Base-by-base conservation (phyloP, 108 stramenopile species). In the Fistulifera solaris region DNA sequence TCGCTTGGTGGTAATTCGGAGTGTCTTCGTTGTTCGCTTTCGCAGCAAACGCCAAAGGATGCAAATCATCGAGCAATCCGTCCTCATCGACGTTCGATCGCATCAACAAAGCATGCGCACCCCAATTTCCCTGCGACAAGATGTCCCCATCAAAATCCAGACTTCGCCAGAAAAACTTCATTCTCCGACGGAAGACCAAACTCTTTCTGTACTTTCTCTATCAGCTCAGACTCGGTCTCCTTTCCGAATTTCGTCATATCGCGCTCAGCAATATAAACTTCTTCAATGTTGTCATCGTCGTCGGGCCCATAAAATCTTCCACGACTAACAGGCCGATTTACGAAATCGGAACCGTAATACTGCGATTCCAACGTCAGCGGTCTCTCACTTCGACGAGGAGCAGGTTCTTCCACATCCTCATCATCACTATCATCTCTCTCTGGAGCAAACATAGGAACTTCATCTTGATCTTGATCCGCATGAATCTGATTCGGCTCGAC, bases 1-100 rank as follows among this genome's bases (percentile, higher is more conserved):
- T 69, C 0, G 76, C 71, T 26, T 48, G 48, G 18, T 57, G 21
- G 18, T 44, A 57, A n/a, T 22, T 21, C 18, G 40, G 43, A 12
- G 56, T 57, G 35, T 57, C 56, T n/a, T 14, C 40, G 43, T 57
- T 40, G 18, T 45, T 45, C 11, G 44, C 52, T 17, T 75, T 75
- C 4, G 63, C 61, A 31, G 67, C 48, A 0, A 58, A 39, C 3
- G 54, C 31, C 16, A 54, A 39, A 2, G 54, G 54, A 25, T 54
- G 38, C 38, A 17, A 39, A 12, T 38, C 51, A 45, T 41, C 58
- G 21, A 40, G 59, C 35, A 48, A 52, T 2, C 50, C 50, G 8
- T 35, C 31, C 8, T 35, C 31, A 35, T 35, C 31, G 18, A 8
- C 8, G 8, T 52, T 22, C 25, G 5, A 4, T 8, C 25, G 21